phyloP scores from a whole-genome alignment of 768 basidiomycete genomes.

The Psilocybe cubensis region DNA sequence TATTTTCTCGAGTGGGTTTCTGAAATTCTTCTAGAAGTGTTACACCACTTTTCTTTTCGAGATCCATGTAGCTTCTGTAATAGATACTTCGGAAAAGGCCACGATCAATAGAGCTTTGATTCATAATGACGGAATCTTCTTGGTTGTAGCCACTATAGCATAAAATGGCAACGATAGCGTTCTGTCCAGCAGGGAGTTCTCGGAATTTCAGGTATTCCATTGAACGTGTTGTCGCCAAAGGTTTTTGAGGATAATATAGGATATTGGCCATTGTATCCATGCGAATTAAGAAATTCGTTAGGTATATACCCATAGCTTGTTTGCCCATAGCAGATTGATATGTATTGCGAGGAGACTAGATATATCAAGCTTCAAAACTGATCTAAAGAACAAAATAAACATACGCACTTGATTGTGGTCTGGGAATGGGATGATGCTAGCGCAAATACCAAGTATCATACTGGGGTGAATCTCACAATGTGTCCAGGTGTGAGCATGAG shows the following conservation, averaged over 20 bases:
- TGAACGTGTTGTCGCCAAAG: slow-evolving; percentile 96
- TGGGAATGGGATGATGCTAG: slow-evolving; percentile 99
- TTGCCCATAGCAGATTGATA: slow-evolving; percentile 99
- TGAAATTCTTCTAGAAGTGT: slow-evolving; percentile 95
- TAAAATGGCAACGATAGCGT: slow-evolving; percentile 96
- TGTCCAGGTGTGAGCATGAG: slow-evolving; percentile 91
- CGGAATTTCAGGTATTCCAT: slow-evolving; percentile 99
- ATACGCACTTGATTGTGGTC: slow-evolving; percentile 93
- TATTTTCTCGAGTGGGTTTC: slow-evolving; percentile 91
- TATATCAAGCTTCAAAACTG: slow-evolving; percentile 1
- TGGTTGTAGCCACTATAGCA: slow-evolving; percentile 99
- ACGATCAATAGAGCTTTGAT: slow-evolving; percentile 97
- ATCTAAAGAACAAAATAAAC: neutral
- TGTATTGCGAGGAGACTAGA: slow-evolving; percentile 97
- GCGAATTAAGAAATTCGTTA: slow-evolving; percentile 97
- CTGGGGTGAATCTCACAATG: slow-evolving; percentile 99
- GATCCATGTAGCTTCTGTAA: slow-evolving; percentile 97
- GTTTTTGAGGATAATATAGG: slow-evolving; percentile 98
- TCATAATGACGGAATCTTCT: slow-evolving; percentile 99
- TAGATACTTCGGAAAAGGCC: slow-evolving; percentile 99
- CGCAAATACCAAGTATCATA: slow-evolving; percentile 99
- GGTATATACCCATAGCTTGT: slow-evolving; percentile 99
- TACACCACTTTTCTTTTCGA: slow-evolving; percentile 95
- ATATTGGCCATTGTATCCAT: slow-evolving; percentile 99
- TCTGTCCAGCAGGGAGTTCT: slow-evolving; percentile 98